Percentiles rank a stretch among this genome's conserved stretches.
Evolutionary conservation across 768 basidiomycete genomes (phyloP).

Genomic region (Nidularia sp.): DNA sequence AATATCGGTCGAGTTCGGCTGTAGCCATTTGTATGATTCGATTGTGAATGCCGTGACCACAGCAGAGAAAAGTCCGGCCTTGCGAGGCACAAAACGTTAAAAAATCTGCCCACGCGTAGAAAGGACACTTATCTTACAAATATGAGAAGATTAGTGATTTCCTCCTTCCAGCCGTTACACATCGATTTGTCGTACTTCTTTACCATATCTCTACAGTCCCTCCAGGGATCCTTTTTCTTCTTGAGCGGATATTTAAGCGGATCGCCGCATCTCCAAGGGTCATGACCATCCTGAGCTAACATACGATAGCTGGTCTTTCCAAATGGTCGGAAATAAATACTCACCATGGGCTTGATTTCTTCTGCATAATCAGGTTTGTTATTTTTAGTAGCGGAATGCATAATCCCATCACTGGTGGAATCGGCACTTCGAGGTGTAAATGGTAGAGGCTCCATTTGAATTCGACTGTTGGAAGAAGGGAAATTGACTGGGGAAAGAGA

Average conservation of each 20-base stretch:
- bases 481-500: no score
- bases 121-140: background rate
- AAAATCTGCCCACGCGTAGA: background rate
- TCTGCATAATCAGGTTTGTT: no score
- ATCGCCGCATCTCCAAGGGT: background rate
- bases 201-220: background rate
- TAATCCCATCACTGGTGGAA: no score
- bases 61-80: constrained; percentile 16
- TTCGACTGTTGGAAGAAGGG: no score
- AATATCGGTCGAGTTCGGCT: constrained; percentile 4
- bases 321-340: no score
- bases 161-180: background rate
- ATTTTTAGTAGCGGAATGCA: no score
- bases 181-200: background rate
- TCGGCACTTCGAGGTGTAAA: no score
- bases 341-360: no score
- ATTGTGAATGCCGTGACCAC: constrained; percentile 12
- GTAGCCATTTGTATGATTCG: constrained; percentile 12
- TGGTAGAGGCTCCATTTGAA: no score
- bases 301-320: no score
- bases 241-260: background rate
- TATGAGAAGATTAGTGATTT: background rate
- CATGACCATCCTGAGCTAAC: no score
- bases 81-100: background rate
- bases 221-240: background rate